Conservation (phyloP, 345 rosid species). For the Populus davidiana region DNA sequence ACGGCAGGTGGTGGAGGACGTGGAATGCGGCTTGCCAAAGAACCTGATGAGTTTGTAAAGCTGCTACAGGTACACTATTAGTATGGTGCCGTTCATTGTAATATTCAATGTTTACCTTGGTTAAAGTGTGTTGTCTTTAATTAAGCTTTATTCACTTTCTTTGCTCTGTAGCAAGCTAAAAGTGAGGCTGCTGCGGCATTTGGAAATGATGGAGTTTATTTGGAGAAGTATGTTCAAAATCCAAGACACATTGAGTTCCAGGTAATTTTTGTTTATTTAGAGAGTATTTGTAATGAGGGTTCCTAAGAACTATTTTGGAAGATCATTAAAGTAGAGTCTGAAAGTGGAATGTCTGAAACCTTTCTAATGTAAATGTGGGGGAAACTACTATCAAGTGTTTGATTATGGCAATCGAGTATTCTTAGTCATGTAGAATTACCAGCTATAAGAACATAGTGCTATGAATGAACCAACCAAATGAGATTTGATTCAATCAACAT, state of each 20-base stretch:
- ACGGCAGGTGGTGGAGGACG: conserved; percentile 99
- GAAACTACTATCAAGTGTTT: neutral
- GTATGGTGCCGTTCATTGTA: neutral
- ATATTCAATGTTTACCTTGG: too few species aligned
- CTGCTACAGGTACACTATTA: conserved; percentile 64
- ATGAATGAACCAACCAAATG: neutral
- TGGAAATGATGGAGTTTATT: conserved; percentile 96
- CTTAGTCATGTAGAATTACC: neutral
- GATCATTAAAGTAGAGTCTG: neutral
- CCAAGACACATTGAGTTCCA: conserved; percentile 98
- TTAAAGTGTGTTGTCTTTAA: neutral
- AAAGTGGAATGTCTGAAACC: neutral
- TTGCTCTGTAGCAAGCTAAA: conserved; percentile 79
- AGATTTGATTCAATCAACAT: neutral
- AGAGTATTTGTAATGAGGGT: neutral
- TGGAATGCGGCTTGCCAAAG: conserved; percentile 98
- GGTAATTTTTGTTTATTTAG: conserved; percentile 37
- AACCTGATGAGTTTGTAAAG: conserved; percentile 92
- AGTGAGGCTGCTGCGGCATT: conserved; percentile 99
- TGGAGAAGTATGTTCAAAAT: conserved; percentile 90
- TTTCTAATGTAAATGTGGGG: neutral
- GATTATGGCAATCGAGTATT: neutral
- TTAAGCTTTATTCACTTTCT: conserved; percentile 19
- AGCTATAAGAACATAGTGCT: neutral
- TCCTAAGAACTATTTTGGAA: neutral